Conservation (phyloP, 2,329 filamentous ascomycete genomes). For the Sarocladium brachiariae region DNA sequence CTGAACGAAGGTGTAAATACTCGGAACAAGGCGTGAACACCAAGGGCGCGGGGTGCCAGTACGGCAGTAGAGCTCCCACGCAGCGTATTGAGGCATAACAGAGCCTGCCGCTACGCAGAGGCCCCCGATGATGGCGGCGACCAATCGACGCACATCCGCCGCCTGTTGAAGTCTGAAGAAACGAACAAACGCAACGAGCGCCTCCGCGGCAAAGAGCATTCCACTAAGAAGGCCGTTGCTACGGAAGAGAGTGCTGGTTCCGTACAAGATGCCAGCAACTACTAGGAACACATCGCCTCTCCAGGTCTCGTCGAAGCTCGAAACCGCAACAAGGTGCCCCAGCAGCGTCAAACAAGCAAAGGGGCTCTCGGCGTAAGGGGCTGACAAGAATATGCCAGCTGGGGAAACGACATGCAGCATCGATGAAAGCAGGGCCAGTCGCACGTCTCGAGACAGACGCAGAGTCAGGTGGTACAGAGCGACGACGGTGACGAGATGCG, state of each 20-base stretch:
- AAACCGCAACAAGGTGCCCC: slow-evolving; percentile 64
- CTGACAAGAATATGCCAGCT: slow-evolving; percentile 81
- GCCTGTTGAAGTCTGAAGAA: slow-evolving; percentile 31
- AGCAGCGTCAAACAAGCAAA: slow-evolving; percentile 73
- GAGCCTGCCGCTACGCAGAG: slow-evolving; percentile 60
- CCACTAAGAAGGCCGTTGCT: slow-evolving; percentile 86
- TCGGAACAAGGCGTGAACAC: slow-evolving; percentile 69
- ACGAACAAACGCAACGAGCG: slow-evolving; percentile 21
- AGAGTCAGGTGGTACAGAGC: slow-evolving; percentile 61
- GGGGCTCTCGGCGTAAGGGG: slow-evolving; percentile 74
- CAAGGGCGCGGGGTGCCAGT: slow-evolving; percentile 50
- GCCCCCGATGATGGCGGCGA: slow-evolving; percentile 59
- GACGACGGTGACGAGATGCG: slow-evolving; percentile 70
- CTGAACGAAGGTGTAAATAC: slow-evolving; percentile 89
- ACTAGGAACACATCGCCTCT: slow-evolving; percentile 47
- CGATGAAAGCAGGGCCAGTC: slow-evolving; percentile 61
- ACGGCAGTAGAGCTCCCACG: slow-evolving; percentile 65
- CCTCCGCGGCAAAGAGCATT: slow-evolving; percentile 62
- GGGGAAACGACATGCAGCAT: slow-evolving; percentile 77
- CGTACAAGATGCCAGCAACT: slow-evolving; percentile 61
- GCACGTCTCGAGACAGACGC: slow-evolving; percentile 36
- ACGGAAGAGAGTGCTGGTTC: slow-evolving; percentile 64
- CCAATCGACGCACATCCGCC: neutral
- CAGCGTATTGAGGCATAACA: slow-evolving; percentile 64
- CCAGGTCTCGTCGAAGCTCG: slow-evolving; percentile 24